Percentiles rank a stretch among this genome's conserved stretches.
phyloP scores from a whole-genome alignment of 2,329 filamentous ascomycete species.

The Diaporthe ilicicola region DNA sequence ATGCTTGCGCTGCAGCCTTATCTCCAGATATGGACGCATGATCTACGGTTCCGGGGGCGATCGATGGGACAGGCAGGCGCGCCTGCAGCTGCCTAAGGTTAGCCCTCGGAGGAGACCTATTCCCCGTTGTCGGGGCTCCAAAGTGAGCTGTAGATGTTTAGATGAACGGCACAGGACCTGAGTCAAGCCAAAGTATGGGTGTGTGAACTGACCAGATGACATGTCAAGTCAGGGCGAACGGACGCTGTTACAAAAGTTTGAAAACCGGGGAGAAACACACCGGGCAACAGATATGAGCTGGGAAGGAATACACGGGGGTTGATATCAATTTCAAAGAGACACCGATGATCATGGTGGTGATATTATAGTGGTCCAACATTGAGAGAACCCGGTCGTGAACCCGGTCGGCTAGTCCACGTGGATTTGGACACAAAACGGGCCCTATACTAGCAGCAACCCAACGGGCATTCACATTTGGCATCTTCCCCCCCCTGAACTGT shows the following conservation, averaged over 20 bases:
- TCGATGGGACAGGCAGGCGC: not conserved
- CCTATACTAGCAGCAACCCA: not conserved
- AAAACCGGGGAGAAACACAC: not conserved
- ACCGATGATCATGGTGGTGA: no score
- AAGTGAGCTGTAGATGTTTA: not conserved
- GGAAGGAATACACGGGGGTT: not conserved
- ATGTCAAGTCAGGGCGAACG: not conserved
- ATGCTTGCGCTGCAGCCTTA: conserved; percentile 27
- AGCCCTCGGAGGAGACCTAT: not conserved
- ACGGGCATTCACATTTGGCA: not conserved
- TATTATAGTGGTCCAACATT: no score
- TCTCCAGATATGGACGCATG: conserved; percentile 17
- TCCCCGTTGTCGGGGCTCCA: not conserved
- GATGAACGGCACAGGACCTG: not conserved
- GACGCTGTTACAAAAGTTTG: not conserved
- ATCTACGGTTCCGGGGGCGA: conserved; percentile 20
- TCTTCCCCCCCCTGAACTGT: not conserved
- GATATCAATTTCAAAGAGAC: not conserved
- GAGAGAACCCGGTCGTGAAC: no score
- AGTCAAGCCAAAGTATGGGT: not conserved
- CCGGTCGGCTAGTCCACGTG: no score
- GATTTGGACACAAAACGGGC: not conserved
- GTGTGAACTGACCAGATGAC: not conserved
- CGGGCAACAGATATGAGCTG: not conserved
- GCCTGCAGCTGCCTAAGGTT: conserved; percentile 9